Percentiles rank a stretch among this genome's conserved stretches.
Conservation (phyloP, 2,329 filamentous ascomycete genomes). For the Ophiostoma quercus region DNA sequence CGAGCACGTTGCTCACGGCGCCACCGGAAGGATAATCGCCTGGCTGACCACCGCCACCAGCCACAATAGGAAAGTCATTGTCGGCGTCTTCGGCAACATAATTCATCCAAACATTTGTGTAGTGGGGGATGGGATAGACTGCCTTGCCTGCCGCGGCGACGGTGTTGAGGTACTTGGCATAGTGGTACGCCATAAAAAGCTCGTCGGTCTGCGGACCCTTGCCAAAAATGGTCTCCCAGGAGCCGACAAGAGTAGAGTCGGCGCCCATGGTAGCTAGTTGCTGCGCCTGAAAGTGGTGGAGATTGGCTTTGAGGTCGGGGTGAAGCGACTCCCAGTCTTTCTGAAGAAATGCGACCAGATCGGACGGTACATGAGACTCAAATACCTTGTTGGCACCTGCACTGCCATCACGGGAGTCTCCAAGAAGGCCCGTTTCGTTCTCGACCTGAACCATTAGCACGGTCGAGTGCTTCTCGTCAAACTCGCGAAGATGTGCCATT, state of each 20-base stretch:
- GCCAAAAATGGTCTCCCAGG: conserved; percentile 34
- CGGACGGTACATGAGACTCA: conserved; percentile 29
- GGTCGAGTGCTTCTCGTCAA: conserved; percentile 44
- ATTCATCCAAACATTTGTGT: conserved; percentile 36
- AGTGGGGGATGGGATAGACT: conserved; percentile 34
- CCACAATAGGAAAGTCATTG: conserved; percentile 9
- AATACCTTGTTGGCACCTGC: conserved; percentile 41
- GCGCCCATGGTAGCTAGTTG: not conserved
- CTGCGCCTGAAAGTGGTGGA: conserved; percentile 21
- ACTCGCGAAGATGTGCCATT: conserved; percentile 36
- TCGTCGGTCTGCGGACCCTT: conserved; percentile 33
- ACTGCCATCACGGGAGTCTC: conserved; percentile 47
- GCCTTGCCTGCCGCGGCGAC: conserved; percentile 36
- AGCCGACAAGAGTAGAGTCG: conserved; percentile 4
- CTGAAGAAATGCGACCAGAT: conserved; percentile 12
- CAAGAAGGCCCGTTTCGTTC: conserved; percentile 49
- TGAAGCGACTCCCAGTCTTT: conserved; percentile 4
- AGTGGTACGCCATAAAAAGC: conserved; percentile 37
- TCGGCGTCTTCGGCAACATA: conserved; percentile 30
- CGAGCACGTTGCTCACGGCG: conserved; percentile 38
- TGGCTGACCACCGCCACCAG: conserved; percentile 33
- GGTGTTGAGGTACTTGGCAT: conserved; percentile 34
- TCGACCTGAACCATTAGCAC: conserved; percentile 56
- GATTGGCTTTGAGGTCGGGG: conserved; percentile 7
- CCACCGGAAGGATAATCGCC: conserved; percentile 45